phyloP scores from a whole-genome alignment of 1,284 basidiomycete species.

The Rhodotorula mucilaginosa region DNA sequence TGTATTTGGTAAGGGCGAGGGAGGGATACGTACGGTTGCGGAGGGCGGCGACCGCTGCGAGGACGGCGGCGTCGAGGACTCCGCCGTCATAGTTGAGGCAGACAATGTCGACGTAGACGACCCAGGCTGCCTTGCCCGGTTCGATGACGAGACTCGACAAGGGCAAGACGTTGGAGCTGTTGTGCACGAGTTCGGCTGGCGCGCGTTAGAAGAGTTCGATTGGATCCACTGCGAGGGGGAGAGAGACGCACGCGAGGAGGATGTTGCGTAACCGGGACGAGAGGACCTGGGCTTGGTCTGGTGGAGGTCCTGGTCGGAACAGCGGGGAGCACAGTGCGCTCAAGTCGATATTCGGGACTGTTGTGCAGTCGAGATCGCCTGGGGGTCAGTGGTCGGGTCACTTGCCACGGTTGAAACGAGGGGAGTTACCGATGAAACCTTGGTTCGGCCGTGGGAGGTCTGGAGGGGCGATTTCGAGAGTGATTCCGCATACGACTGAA shows the following conservation, averaged over 20 bases:
- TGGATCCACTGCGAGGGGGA: too few species aligned
- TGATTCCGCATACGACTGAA: constrained; percentile 87
- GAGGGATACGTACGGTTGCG: constrained; percentile 70
- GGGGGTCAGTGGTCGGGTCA: too few species aligned
- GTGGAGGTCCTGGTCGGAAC: constrained; percentile 91
- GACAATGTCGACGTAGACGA: constrained; percentile 85
- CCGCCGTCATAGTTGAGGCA: constrained; percentile 98
- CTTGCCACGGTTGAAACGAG: background rate
- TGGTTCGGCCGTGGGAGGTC: constrained; percentile 68
- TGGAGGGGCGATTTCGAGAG: constrained; percentile 89
- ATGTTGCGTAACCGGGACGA: constrained; percentile 77
- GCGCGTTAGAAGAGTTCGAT: too few species aligned
- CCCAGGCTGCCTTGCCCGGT: constrained; percentile 78
- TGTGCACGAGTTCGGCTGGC: background rate
- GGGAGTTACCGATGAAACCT: constrained; percentile 70
- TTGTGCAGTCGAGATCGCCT: background rate
- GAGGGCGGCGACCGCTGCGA: constrained; percentile 83
- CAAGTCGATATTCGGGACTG: constrained; percentile 83
- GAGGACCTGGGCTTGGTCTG: constrained; percentile 83
- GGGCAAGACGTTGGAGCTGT: constrained; percentile 66
- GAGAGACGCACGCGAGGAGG: constrained; percentile 59
- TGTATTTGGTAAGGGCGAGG: background rate
- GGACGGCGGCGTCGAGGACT: constrained; percentile 80
- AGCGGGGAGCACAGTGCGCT: constrained; percentile 86
- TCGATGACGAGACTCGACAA: constrained; percentile 73